These are phyloP conservation scores for Heliamphora exappendiculata DNA, from an alignment of 148 eudicot species.

Conservation along the genomic window DNA sequence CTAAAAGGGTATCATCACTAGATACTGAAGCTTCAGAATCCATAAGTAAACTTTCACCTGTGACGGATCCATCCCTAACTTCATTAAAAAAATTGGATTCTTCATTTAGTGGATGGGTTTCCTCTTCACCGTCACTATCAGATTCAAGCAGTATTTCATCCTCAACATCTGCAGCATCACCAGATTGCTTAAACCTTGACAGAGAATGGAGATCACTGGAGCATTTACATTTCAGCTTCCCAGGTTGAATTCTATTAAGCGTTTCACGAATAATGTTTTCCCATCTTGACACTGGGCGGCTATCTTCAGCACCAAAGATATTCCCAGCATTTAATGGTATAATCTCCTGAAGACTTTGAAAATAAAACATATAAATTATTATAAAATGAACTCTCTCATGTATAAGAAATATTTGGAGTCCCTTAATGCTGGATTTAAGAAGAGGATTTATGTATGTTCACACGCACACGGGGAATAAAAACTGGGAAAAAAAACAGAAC, in stretches of 20 bases:
- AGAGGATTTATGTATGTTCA: neutral
- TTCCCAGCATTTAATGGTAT: conserved; percentile 94
- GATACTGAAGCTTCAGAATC: conserved; percentile 21
- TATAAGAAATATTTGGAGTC: neutral
- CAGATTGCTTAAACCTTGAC: conserved; percentile 69
- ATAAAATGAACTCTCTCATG: neutral
- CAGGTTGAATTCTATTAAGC: conserved; percentile 43
- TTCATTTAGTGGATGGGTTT: conserved; percentile 61
- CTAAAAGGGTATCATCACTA: conserved; percentile 16
- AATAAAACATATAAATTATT: neutral
- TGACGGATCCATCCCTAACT: conserved; percentile 25
- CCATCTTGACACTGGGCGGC: conserved; percentile 72
- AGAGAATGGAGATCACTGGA: conserved; percentile 93
- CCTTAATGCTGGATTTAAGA: neutral
- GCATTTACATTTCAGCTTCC: conserved; percentile 51
- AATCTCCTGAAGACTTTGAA: conserved; percentile 79
- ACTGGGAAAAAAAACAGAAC: neutral
- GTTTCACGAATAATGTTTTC: conserved; percentile 74
- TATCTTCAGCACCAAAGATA: conserved; percentile 86
- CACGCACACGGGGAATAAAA: no score
- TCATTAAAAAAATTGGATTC: conserved; percentile 36
- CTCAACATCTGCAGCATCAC: conserved; percentile 64
- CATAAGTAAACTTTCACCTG: conserved; percentile 9
- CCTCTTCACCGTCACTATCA: conserved; percentile 65
- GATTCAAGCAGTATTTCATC: conserved; percentile 56